phyloP scores from a whole-genome alignment of 2,329 filamentous ascomycete genomes.

The Aureobasidium musti region DNA sequence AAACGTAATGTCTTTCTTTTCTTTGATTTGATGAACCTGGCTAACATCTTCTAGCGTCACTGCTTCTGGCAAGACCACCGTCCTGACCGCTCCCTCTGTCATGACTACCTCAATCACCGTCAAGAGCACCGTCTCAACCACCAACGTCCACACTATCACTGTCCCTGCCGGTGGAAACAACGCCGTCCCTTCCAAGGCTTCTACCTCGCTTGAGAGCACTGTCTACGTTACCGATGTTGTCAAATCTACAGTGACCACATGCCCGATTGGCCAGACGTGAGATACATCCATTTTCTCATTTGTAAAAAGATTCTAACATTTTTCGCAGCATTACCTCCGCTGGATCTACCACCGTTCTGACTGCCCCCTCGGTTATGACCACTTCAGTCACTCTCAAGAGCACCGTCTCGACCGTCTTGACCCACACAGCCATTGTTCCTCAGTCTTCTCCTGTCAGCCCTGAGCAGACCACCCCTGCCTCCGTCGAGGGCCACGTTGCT shows the following conservation, averaged over 20 bases:
- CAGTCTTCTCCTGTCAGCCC: conserved; percentile 17
- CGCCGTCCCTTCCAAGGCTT: conserved; percentile 12
- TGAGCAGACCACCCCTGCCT: conserved; percentile 1
- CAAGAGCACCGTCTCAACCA: conserved; percentile 14
- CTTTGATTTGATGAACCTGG: too few relatives aligned
- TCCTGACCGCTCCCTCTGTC: conserved; percentile 17
- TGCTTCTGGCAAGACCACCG: background rate
- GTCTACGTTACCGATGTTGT: conserved; percentile 32
- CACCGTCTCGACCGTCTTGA: background rate
- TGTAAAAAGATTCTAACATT: background rate
- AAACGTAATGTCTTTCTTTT: background rate
- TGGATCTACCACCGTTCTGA: conserved; percentile 14
- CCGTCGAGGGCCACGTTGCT: conserved; percentile 11
- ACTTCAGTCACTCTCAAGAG: background rate
- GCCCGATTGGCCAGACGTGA: conserved; percentile 37
- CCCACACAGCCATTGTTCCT: conserved; percentile 19
- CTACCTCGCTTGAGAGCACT: conserved; percentile 9
- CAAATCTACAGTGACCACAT: conserved; percentile 41
- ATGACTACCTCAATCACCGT: conserved; percentile 9
- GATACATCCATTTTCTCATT: background rate
- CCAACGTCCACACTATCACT: conserved; percentile 5
- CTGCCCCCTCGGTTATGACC: conserved; percentile 20
- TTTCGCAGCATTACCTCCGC: background rate
- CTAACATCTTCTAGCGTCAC: background rate
- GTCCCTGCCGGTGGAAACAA: conserved; percentile 16